Percentiles rank a stretch among this genome's conserved stretches.
Evolutionary conservation across 495 filamentous ascomycete species (phyloP).

Genomic region (Trichoderma orchidacearum): DNA sequence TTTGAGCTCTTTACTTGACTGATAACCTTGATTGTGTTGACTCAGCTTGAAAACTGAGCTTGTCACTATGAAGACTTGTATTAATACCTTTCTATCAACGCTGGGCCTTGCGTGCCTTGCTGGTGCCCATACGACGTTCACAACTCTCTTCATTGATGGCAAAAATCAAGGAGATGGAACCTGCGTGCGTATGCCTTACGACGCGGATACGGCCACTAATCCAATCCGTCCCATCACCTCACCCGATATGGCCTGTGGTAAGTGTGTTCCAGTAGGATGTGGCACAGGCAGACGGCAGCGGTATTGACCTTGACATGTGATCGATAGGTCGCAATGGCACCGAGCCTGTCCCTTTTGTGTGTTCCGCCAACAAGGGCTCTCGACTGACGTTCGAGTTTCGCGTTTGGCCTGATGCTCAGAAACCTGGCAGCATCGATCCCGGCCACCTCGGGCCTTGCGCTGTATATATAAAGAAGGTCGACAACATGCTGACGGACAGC

Average conservation of each 20-base stretch:
- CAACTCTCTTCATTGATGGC: slow-evolving; percentile 51
- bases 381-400: slow-evolving; percentile 52
- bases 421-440: slow-evolving; percentile 41
- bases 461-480: slow-evolving; percentile 57
- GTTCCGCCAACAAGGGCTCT: slow-evolving; percentile 35
- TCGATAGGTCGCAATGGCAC: slow-evolving; percentile 40
- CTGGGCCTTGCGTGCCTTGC: slow-evolving; percentile 13
- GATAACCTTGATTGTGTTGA: no score
- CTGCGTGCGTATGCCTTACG: slow-evolving; percentile 52
- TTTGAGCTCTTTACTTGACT: no score
- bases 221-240: slow-evolving; percentile 40
- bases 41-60: not conserved
- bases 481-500: slow-evolving; percentile 23
- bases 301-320: no score
- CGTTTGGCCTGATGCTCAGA: slow-evolving; percentile 39
- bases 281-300: no score
- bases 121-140: slow-evolving; percentile 51
- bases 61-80: not conserved
- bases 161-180: slow-evolving; percentile 52
- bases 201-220: slow-evolving; percentile 28
- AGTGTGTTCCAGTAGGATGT: slow-evolving; percentile 8
- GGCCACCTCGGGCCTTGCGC: slow-evolving; percentile 59
- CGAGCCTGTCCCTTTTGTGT: slow-evolving; percentile 42
- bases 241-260: slow-evolving; percentile 61
- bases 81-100: slow-evolving; percentile 14